These are phyloP conservation scores for Aotearoamyces nothofagi DNA, from an alignment of 2,329 filamentous ascomycete genomes.

Conservation along the genomic window DNA sequence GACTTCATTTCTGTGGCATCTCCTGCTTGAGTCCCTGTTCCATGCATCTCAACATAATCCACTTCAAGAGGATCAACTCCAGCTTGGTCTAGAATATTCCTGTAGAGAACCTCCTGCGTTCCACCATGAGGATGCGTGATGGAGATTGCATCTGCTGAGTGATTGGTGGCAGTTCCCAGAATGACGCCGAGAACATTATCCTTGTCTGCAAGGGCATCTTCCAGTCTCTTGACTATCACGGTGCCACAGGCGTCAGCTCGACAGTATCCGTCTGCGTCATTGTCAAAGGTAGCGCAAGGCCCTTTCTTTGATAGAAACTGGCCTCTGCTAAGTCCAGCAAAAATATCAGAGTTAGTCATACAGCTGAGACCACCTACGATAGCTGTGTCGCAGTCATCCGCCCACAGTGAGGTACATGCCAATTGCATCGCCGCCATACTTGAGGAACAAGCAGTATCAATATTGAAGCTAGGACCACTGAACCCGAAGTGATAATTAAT, in stretches of 20 bases:
- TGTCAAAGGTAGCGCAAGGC: constrained; percentile 32
- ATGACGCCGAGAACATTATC: constrained; percentile 2
- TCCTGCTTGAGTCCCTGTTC: constrained; percentile 70
- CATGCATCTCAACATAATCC: constrained; percentile 76
- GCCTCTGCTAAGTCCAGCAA: constrained; percentile 16
- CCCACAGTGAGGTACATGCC: constrained; percentile 16
- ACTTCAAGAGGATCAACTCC: constrained; percentile 62
- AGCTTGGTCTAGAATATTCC: constrained; percentile 53
- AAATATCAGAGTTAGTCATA: constrained; percentile 18
- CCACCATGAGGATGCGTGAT: constrained; percentile 74
- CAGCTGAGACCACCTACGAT: constrained; percentile 16
- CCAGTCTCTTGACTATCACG: constrained; percentile 33
- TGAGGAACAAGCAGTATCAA: constrained; percentile 27
- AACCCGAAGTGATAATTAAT: constrained; percentile 26
- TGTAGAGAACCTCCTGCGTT: constrained; percentile 58
- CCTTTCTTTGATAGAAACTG: constrained; percentile 22
- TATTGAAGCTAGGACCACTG: constrained; percentile 23
- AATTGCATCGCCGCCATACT: constrained; percentile 22
- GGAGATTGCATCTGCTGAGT: constrained; percentile 60
- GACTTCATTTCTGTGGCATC: constrained; percentile 69
- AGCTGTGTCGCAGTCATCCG: constrained; percentile 17
- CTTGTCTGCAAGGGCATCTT: background rate
- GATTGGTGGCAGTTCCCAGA: background rate
- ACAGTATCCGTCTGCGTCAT: constrained; percentile 35
- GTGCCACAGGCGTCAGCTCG: constrained; percentile 32